Percentiles rank a stretch among this genome's conserved stretches.
phyloP scores from a whole-genome alignment of 2,329 filamentous ascomycete genomes.

The Phoma sp. region DNA sequence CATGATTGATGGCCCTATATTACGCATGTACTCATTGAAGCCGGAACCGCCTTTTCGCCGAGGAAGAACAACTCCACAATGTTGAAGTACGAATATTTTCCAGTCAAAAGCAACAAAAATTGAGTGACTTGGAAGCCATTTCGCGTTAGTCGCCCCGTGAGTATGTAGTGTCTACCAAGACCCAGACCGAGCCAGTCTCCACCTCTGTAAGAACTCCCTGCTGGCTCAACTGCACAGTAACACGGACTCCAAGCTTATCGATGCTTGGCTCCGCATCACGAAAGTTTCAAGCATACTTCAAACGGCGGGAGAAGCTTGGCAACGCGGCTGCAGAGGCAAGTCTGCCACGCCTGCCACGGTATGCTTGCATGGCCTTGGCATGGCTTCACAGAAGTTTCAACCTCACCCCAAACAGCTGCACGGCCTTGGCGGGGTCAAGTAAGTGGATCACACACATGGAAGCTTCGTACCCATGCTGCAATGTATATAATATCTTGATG shows the following conservation, averaged over 20 bases:
- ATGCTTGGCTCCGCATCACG: conserved; percentile 43
- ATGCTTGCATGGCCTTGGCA: conserved; percentile 41
- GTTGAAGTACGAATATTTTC: too few relatives aligned
- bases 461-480: conserved; percentile 14
- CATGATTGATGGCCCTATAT: not conserved
- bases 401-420: conserved; percentile 39
- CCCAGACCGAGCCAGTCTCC: conserved; percentile 27
- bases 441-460: conserved; percentile 17
- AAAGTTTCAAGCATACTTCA: conserved; percentile 45
- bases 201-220: conserved; percentile 16
- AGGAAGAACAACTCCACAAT: too few relatives aligned
- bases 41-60: too few relatives aligned
- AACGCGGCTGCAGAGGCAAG: conserved; percentile 14
- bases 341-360: conserved; percentile 33
- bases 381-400: conserved; percentile 50
- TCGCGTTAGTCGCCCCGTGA: not conserved
- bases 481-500: conserved; percentile 36
- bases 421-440: conserved; percentile 38
- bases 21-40: not conserved
- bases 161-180: conserved; percentile 13
- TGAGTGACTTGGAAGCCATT: not conserved
- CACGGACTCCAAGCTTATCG: conserved; percentile 26
- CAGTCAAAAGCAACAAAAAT: not conserved
- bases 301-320: conserved; percentile 40
- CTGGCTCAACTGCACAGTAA: conserved; percentile 18